A percentile compares a stretch with the other conserved stretches of the same genome.
Evolutionary conservation across 2,329 filamentous ascomycete species (phyloP).

Genomic region (Stachybotrys echinatus): DNA sequence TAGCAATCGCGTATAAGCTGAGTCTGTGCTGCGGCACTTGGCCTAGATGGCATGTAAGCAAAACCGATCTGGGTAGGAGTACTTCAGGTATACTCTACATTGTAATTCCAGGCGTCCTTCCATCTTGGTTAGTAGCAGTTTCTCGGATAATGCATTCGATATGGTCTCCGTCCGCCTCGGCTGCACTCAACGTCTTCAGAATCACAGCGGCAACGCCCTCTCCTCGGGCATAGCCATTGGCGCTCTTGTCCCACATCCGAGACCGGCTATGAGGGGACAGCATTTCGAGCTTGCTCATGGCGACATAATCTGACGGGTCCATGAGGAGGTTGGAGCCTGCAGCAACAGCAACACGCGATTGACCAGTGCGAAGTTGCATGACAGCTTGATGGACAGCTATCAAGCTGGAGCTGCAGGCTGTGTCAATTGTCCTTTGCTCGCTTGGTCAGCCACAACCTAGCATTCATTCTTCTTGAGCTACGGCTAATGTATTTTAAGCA

Average conservation of each 20-base stretch:
- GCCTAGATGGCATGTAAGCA: constrained; percentile 15
- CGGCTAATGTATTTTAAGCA: too few relatives aligned
- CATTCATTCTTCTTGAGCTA: too few relatives aligned
- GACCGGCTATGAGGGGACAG: constrained; percentile 17
- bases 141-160: constrained; percentile 28
- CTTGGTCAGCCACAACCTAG: too few relatives aligned
- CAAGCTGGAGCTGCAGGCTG: constrained; percentile 33
- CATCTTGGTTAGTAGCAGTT: constrained; percentile 31
- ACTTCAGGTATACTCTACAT: not conserved
- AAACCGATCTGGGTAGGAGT: too few relatives aligned
- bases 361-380: constrained; percentile 25
- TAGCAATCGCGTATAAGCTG: constrained; percentile 33
- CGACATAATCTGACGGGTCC: constrained; percentile 9
- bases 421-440: constrained; percentile 26
- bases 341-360: constrained; percentile 15
- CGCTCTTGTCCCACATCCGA: constrained; percentile 20
- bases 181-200: constrained; percentile 33
- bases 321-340: constrained; percentile 14
- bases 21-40: constrained; percentile 36
- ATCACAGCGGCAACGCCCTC: constrained; percentile 36
- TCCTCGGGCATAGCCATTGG: constrained; percentile 39
- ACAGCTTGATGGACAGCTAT: constrained; percentile 31
- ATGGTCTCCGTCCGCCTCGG: constrained; percentile 29
- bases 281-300: constrained; percentile 5
- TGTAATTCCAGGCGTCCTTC: constrained; percentile 35